Evolutionary conservation across 768 basidiomycete genomes (phyloP).

Genomic region (Thelephora aurantiotincta): DNA sequence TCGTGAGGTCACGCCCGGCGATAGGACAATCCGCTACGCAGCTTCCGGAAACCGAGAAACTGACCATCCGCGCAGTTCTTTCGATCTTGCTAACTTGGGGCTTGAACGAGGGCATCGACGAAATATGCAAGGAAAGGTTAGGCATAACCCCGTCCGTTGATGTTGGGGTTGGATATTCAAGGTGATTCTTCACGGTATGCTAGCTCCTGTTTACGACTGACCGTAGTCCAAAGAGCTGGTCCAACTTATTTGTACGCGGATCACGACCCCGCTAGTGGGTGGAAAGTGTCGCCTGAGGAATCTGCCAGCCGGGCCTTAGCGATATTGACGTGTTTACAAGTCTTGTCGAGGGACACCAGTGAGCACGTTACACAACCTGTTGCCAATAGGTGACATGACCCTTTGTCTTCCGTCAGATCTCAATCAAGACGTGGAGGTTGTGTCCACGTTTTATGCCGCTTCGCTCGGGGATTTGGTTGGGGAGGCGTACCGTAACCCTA

Average conservation of each 20-base stretch:
- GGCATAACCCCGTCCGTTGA: slow-evolving; percentile 25
- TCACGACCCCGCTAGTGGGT: slow-evolving; percentile 28
- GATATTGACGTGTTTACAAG: slow-evolving; percentile 52
- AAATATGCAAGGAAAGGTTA: slow-evolving; percentile 46
- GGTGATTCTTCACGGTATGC: slow-evolving; percentile 21
- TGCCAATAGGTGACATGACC: background rate
- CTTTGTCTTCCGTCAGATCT: slow-evolving; percentile 30
- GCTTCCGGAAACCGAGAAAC: slow-evolving; percentile 19
- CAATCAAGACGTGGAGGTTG: slow-evolving; percentile 52
- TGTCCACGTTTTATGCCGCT: slow-evolving; percentile 70
- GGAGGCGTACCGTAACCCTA: slow-evolving; percentile 45
- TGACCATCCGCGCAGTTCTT: slow-evolving; percentile 43
- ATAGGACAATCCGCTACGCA: slow-evolving; percentile 2
- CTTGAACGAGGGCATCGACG: slow-evolving; percentile 56
- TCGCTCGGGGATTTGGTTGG: slow-evolving; percentile 55
- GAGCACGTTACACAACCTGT: slow-evolving; percentile 1
- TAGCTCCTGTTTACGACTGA: slow-evolving; percentile 1
- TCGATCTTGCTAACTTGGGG: slow-evolving; percentile 57
- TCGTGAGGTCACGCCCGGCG: slow-evolving; percentile 4
- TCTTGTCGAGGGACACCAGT: slow-evolving; percentile 68
- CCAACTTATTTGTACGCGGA: slow-evolving; percentile 28
- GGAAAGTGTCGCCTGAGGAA: slow-evolving; percentile 60
- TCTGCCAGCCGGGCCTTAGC: slow-evolving; percentile 61
- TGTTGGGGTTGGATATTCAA: slow-evolving; percentile 29
- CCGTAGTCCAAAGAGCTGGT: slow-evolving; percentile 18